Evolutionary conservation across 768 basidiomycete genomes (phyloP).

Genomic region (Psilocybe cyanescens): DNA sequence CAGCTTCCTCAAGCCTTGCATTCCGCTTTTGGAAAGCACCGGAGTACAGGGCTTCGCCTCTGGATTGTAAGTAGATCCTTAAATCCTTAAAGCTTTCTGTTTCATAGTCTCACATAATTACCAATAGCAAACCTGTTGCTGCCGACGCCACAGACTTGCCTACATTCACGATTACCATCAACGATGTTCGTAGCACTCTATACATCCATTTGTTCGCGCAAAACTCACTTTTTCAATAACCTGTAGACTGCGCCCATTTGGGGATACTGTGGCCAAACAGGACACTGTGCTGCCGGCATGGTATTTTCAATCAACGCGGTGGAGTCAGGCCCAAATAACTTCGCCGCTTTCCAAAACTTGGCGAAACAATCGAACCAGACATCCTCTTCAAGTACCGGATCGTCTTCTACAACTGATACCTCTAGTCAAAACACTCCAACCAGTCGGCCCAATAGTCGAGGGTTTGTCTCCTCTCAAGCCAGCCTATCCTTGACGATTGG

Average conservation of each 20-base stretch:
- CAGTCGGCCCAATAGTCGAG: not conserved
- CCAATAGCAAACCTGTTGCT: constrained; percentile 44
- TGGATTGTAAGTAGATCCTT: constrained; percentile 41
- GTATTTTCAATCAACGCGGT: constrained; percentile 65
- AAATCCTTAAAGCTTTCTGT: not conserved
- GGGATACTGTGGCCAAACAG: constrained; percentile 58
- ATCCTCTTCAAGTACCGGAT: constrained; percentile 4
- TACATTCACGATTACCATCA: constrained; percentile 49
- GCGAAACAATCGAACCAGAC: constrained; percentile 21
- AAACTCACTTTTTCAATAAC: not conserved
- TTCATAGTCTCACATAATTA: not conserved
- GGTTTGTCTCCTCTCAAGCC: not conserved
- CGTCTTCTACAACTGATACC: constrained; percentile 3
- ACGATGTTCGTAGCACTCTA: constrained; percentile 37
- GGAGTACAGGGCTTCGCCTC: constrained; percentile 39
- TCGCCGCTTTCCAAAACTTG: constrained; percentile 49
- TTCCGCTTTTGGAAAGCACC: constrained; percentile 23
- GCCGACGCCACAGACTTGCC: constrained; percentile 44
- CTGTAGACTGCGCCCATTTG: constrained; percentile 53
- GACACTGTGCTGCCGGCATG: constrained; percentile 64
- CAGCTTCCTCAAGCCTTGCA: constrained; percentile 41
- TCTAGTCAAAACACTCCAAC: not conserved
- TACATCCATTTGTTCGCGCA: not conserved
- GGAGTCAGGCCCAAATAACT: constrained; percentile 53
- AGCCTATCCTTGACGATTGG: not conserved